phyloP scores from a whole-genome alignment of 148 eudicot species.

The Suaeda aralocaspica region DNA sequence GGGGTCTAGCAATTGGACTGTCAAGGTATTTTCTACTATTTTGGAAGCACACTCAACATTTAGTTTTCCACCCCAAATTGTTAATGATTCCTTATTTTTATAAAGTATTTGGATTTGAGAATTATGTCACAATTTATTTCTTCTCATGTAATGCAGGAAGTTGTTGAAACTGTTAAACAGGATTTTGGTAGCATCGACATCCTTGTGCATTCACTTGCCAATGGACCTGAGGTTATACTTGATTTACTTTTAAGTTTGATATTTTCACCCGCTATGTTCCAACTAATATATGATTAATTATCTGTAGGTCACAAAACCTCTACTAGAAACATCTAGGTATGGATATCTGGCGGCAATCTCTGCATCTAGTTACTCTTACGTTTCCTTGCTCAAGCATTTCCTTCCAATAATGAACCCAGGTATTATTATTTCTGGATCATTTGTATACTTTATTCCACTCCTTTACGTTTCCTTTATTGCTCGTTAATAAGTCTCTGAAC shows the following conservation, averaged over 20 bases:
- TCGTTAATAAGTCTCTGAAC: not conserved
- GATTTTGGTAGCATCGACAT: conserved; percentile 95
- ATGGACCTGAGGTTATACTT: conserved; percentile 82
- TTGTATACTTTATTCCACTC: not conserved
- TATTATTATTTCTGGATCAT: conserved; percentile 25
- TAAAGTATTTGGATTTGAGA: not conserved
- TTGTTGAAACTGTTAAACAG: conserved; percentile 69
- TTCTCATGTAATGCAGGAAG: conserved; percentile 39
- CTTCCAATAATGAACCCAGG: conserved; percentile 95
- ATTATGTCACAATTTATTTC: not conserved
- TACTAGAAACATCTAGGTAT: conserved; percentile 81
- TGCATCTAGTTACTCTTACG: conserved; percentile 95
- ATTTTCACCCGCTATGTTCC: conserved; percentile 6
- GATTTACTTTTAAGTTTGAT: not conserved
- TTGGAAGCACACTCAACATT: conserved; percentile 1
- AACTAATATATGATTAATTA: conserved; percentile 9
- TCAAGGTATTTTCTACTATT: conserved; percentile 42
- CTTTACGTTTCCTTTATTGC: not conserved
- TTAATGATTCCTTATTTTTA: not conserved
- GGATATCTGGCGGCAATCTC: conserved; percentile 95
- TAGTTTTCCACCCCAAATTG: not conserved
- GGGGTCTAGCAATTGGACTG: conserved; percentile 88
- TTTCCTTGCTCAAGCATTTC: conserved; percentile 82
- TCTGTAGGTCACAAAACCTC: conserved; percentile 78
- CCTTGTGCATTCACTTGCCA: conserved; percentile 95